Evolutionary conservation across 306 rosid genomes (phyloP).

Genomic region (Lablab purpureus): DNA sequence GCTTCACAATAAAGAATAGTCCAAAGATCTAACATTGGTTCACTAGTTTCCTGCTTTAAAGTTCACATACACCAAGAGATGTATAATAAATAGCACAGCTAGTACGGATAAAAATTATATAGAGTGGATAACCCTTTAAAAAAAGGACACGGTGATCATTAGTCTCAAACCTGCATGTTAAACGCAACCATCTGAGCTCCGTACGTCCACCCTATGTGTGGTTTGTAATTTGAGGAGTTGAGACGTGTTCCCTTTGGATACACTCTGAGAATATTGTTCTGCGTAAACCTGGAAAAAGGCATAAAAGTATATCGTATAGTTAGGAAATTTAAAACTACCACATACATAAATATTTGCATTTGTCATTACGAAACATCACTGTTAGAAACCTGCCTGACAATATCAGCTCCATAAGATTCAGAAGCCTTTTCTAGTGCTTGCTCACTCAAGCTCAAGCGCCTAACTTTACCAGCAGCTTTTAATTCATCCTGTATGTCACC

Average conservation of each 20-base stretch:
- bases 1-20: neutral
- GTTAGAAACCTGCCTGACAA: constrained; percentile 61
- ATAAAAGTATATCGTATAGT: constrained; percentile 26
- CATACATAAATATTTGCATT: constrained; percentile 29
- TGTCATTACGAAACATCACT: neutral
- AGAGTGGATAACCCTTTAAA: constrained; percentile 15
- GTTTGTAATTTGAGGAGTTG: constrained; percentile 75
- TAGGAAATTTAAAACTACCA: constrained; percentile 18
- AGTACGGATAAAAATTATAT: neutral
- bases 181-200: constrained; percentile 95
- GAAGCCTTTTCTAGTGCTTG: constrained; percentile 65
- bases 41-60: constrained; percentile 2
- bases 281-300: constrained; percentile 67
- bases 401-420: constrained; percentile 57
- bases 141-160: neutral
- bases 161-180: constrained; percentile 81
- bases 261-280: constrained; percentile 68
- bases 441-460: constrained; percentile 85
- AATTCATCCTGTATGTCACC: constrained; percentile 63
- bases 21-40: neutral
- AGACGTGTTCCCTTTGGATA: constrained; percentile 84
- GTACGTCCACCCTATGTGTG: constrained; percentile 78
- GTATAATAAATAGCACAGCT: neutral
- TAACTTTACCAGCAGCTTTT: constrained; percentile 56
- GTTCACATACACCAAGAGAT: constrained; percentile 18